phyloP scores from a whole-genome alignment of 2,329 filamentous ascomycete species.

The Neofusicoccum laricinum region DNA sequence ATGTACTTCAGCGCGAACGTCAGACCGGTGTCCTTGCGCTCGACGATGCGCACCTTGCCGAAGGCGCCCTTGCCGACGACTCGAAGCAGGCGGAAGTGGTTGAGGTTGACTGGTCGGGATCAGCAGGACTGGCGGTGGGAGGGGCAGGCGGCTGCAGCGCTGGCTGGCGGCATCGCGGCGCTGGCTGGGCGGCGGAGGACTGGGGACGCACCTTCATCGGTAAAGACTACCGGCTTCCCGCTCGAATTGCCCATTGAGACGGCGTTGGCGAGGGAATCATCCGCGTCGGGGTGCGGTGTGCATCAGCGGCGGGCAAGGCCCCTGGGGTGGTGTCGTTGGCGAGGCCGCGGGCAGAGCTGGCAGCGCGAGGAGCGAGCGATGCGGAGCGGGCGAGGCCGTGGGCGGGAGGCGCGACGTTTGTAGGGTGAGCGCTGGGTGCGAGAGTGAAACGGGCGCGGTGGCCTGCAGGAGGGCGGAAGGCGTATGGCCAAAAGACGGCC shows the following conservation, averaged over 20 bases:
- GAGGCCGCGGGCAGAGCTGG: background rate
- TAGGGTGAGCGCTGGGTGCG: conserved; percentile 12
- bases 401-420: conserved; percentile 13
- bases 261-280: conserved; percentile 16
- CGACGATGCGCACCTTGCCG: conserved; percentile 96
- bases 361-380: conserved; percentile 9
- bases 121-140: conserved; percentile 18
- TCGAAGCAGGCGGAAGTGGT: conserved; percentile 91
- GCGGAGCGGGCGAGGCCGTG: background rate
- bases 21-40: conserved; percentile 90
- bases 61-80: conserved; percentile 98
- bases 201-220: conserved; percentile 75
- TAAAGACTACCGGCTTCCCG: conserved; percentile 88
- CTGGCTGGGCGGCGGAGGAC: background rate
- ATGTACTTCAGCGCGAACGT: conserved; percentile 98
- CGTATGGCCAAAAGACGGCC: conserved; percentile 15
- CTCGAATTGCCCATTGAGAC: conserved; percentile 84
- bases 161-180: background rate
- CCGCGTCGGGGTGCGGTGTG: conserved; percentile 9
- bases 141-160: background rate
- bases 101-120: conserved; percentile 73
- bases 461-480: conserved; percentile 13
- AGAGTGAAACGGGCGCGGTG: conserved; percentile 15
- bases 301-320: conserved; percentile 5
- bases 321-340: background rate